These are phyloP conservation scores for Phaffia rhodozyma DNA, from an alignment of 1,284 basidiomycete genomes.

Conservation along the genomic window DNA sequence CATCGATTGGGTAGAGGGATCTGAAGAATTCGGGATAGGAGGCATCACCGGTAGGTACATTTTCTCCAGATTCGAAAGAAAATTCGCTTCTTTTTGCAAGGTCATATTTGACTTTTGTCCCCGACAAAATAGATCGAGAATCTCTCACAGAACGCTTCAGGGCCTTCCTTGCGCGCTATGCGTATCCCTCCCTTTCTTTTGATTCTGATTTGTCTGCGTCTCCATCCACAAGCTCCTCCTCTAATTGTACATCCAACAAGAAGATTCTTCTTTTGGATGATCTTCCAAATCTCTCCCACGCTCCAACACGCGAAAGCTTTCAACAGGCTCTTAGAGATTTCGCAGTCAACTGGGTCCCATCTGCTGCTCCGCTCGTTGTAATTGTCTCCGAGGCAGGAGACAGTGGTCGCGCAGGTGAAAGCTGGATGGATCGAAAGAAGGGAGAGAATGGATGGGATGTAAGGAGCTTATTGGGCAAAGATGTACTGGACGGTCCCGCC, in stretches of 20 bases:
- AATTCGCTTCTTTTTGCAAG: not conserved
- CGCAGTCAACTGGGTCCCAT: slow-evolving; percentile 36
- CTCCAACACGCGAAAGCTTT: slow-evolving; percentile 58
- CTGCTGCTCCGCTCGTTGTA: slow-evolving; percentile 57
- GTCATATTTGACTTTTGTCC: slow-evolving; percentile 2
- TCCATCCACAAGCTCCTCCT: slow-evolving; percentile 20
- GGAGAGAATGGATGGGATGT: slow-evolving; percentile 37
- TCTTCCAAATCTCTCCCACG: slow-evolving; percentile 75
- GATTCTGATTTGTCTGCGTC: slow-evolving; percentile 31
- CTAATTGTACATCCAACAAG: slow-evolving; percentile 15
- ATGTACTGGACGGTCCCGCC: slow-evolving; percentile 56
- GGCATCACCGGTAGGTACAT: slow-evolving; percentile 24
- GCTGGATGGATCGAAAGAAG: slow-evolving; percentile 44
- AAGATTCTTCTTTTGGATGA: slow-evolving; percentile 74
- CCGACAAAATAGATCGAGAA: slow-evolving; percentile 42
- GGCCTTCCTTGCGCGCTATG: slow-evolving; percentile 57
- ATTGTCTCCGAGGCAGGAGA: slow-evolving; percentile 72
- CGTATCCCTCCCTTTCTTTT: slow-evolving; percentile 51
- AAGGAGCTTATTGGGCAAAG: slow-evolving; percentile 38
- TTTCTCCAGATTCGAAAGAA: not conserved
- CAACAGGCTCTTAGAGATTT: slow-evolving; percentile 56
- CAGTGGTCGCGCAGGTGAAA: slow-evolving; percentile 47
- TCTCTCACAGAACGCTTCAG: slow-evolving; percentile 59
- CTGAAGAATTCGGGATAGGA: slow-evolving; percentile 32
- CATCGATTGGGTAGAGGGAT: slow-evolving; percentile 60